A percentile compares a stretch with the other conserved stretches of the same genome.
Conservation (phyloP, 1,284 basidiomycete genomes). For the Irpex sp. region DNA sequence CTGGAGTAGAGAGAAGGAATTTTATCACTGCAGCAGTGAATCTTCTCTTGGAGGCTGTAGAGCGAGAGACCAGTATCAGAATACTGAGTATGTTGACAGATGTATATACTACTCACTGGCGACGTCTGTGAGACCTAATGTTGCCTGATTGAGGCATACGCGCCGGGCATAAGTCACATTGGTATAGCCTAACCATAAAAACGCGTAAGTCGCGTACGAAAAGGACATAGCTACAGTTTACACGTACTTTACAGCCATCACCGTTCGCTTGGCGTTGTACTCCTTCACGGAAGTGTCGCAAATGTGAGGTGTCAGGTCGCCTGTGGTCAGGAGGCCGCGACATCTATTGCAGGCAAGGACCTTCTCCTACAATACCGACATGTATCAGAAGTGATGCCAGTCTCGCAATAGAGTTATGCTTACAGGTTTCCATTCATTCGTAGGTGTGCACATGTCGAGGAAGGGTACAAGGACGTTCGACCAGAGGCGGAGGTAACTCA, state of each 20-base stretch:
- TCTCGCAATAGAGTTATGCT: too few relatives aligned
- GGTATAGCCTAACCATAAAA: neutral
- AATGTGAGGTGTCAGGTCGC: too few relatives aligned
- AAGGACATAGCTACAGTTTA: neutral
- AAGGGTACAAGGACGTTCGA: neutral
- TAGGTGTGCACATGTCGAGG: neutral
- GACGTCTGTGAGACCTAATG: neutral
- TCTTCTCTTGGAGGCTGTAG: too few relatives aligned
- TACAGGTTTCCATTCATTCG: neutral
- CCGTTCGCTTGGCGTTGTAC: neutral
- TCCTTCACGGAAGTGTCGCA: too few relatives aligned
- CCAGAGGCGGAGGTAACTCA: neutral
- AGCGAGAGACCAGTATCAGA: too few relatives aligned
- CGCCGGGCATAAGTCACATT: neutral
- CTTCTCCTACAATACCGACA: too few relatives aligned
- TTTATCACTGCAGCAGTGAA: too few relatives aligned
- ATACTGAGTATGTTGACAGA: too few relatives aligned
- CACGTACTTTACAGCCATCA: neutral
- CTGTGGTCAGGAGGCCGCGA: too few relatives aligned
- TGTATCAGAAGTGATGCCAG: too few relatives aligned
- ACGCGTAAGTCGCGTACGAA: neutral
- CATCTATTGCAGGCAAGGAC: too few relatives aligned
- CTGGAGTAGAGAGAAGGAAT: too few relatives aligned
- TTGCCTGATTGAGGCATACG: neutral
- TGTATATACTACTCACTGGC: neutral